Conservation (phyloP, 2,329 filamentous ascomycete genomes). For the Fusarium paranaense region DNA sequence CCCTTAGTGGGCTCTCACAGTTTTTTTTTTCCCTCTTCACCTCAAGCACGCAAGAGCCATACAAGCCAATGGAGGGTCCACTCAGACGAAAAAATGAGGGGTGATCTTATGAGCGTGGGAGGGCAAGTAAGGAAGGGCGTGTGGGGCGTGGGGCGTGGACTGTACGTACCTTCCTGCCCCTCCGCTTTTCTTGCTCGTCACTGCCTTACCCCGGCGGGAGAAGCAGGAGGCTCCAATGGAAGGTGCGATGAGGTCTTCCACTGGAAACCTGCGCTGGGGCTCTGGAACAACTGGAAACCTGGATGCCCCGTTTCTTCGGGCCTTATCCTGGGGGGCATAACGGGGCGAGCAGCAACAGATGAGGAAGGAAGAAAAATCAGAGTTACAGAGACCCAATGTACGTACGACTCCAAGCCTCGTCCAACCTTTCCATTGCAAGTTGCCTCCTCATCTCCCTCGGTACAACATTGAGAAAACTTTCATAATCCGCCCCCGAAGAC, state of each 20-base stretch:
- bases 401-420: not conserved
- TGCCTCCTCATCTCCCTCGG: slow-evolving; percentile 15
- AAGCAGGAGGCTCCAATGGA: slow-evolving; percentile 45
- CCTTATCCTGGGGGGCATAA: slow-evolving; percentile 38
- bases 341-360: slow-evolving; percentile 28
- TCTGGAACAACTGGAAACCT: slow-evolving; percentile 35
- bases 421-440: not conserved
- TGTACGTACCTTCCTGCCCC: slow-evolving; percentile 33
- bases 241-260: slow-evolving; percentile 23
- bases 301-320: slow-evolving; percentile 37
- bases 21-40: slow-evolving; percentile 4
- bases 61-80: slow-evolving; percentile 9
- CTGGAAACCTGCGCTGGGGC: slow-evolving; percentile 10
- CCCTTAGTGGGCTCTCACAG: slow-evolving; percentile 23
- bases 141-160: slow-evolving; percentile 36
- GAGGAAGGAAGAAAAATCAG: not conserved
- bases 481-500: slow-evolving; percentile 27
- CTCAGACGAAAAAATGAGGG: slow-evolving; percentile 2
- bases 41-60: not conserved
- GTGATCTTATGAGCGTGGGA: slow-evolving; percentile 22
- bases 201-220: slow-evolving; percentile 43
- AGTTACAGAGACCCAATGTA: not conserved
- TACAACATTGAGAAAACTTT: slow-evolving; percentile 26
- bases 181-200: slow-evolving; percentile 29
- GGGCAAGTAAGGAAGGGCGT: not conserved